phyloP scores from a whole-genome alignment of 139 green algal species.

The Chara braunii region DNA sequence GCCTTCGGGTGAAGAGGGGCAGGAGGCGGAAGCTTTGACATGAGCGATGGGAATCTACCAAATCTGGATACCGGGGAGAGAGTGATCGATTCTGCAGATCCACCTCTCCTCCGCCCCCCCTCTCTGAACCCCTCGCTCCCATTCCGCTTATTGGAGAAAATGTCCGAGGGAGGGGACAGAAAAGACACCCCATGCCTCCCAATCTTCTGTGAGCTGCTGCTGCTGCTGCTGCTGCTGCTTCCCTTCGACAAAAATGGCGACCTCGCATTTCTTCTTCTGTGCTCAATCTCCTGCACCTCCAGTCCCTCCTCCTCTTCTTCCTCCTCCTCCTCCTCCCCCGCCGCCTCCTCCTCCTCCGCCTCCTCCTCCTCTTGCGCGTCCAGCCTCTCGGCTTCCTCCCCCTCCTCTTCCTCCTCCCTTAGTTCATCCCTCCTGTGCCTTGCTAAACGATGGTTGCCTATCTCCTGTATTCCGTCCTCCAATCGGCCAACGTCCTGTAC shows the following conservation, averaged over 20 bases:
- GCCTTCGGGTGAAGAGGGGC: too few species aligned
- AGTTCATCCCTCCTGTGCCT: too few species aligned
- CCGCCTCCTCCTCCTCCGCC: background rate
- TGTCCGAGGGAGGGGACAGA: too few species aligned
- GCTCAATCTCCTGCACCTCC: background rate
- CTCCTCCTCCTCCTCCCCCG: background rate
- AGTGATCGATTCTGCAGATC: too few species aligned
- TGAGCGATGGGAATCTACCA: too few species aligned
- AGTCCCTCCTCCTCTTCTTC: background rate
- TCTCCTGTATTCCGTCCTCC: background rate
- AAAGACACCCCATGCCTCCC: background rate
- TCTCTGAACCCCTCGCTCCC: too few species aligned
- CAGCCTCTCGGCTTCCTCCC: background rate
- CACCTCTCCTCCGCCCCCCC: too few species aligned
- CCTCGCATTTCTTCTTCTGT: background rate
- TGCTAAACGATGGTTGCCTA: too few species aligned
- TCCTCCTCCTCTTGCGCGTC: background rate
- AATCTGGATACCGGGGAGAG: too few species aligned
- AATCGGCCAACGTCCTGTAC: slow-evolving; percentile 11
- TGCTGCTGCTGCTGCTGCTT: slow-evolving; percentile 5
- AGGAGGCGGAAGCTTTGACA: too few species aligned
- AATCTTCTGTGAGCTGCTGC: background rate
- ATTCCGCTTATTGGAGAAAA: too few species aligned
- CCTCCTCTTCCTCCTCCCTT: background rate
- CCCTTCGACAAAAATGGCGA: background rate